Evolutionary conservation across 495 filamentous ascomycete species (phyloP).

Genomic region (Margaritispora aquatica): DNA sequence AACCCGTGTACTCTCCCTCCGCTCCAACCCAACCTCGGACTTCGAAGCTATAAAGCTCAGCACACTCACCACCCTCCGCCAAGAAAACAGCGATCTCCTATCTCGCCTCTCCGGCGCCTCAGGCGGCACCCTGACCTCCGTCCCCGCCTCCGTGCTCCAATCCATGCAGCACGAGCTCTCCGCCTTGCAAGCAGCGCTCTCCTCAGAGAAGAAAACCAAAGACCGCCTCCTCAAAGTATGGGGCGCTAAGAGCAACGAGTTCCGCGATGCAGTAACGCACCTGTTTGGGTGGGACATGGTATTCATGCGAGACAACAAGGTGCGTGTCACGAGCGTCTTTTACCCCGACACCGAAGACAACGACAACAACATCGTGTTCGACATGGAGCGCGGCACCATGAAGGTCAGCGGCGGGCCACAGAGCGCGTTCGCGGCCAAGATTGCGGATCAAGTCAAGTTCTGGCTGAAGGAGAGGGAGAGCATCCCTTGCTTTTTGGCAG

Average conservation of each 20-base stretch:
- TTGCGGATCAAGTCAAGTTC: conserved; percentile 76
- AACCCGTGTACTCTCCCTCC: conserved; percentile 80
- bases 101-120: conserved; percentile 55
- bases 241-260: conserved; percentile 80
- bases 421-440: conserved; percentile 77
- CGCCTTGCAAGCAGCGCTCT: conserved; percentile 65
- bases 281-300: conserved; percentile 89
- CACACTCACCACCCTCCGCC: conserved; percentile 67
- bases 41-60: conserved; percentile 73
- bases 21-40: conserved; percentile 82
- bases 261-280: conserved; percentile 84
- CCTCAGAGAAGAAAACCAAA: conserved; percentile 77
- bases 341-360: conserved; percentile 65
- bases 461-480: conserved; percentile 90
- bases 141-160: conserved; percentile 58
- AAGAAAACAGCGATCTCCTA: conserved; percentile 80
- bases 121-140: conserved; percentile 37
- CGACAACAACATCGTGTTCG: conserved; percentile 91
- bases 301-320: conserved; percentile 89
- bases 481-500: conserved; percentile 88
- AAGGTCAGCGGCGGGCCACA: conserved; percentile 88
- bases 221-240: conserved; percentile 85
- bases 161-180: conserved; percentile 63
- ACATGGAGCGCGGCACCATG: conserved; percentile 92
- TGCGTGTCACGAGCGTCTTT: conserved; percentile 75